Percentiles rank a stretch among this genome's conserved stretches.
phyloP scores from a whole-genome alignment of 2,329 filamentous ascomycete genomes.

The Mollisia scopiformis region DNA sequence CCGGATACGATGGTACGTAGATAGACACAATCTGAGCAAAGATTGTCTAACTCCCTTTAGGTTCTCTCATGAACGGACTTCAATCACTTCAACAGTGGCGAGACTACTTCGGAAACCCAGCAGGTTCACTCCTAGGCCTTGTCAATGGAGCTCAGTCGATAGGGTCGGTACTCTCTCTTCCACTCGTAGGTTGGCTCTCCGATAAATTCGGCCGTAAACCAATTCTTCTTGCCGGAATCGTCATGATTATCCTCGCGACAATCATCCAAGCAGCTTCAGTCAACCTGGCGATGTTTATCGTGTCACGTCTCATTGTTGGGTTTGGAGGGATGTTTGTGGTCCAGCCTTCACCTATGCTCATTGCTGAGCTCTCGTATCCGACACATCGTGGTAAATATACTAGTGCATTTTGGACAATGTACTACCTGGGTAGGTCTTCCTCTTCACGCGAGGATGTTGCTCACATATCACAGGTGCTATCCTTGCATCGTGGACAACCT shows the following conservation, averaged over 20 bases:
- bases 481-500: constrained; percentile 48
- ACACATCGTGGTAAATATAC: constrained; percentile 46
- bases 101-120: constrained; percentile 37
- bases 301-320: constrained; percentile 43
- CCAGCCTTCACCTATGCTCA: constrained; percentile 41
- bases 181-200: constrained; percentile 38
- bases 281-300: constrained; percentile 40
- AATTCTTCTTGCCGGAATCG: constrained; percentile 33
- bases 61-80: constrained; percentile 39
- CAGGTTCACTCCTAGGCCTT: constrained; percentile 36
- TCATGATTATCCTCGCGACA: constrained; percentile 41
- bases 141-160: constrained; percentile 37
- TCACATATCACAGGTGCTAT: constrained; percentile 40
- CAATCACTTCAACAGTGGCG: constrained; percentile 43
- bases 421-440: background rate
- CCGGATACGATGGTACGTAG: constrained; percentile 25
- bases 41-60: constrained; percentile 13
- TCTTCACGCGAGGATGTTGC: background rate
- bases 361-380: constrained; percentile 49
- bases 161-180: constrained; percentile 40
- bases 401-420: constrained; percentile 46
- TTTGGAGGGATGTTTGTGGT: constrained; percentile 45
- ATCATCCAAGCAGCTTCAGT: constrained; percentile 41
- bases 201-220: constrained; percentile 36
- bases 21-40: background rate